phyloP scores from a whole-genome alignment of 225 moss, liverwort and hornwort species.

The Sphagnum tenellum region DNA sequence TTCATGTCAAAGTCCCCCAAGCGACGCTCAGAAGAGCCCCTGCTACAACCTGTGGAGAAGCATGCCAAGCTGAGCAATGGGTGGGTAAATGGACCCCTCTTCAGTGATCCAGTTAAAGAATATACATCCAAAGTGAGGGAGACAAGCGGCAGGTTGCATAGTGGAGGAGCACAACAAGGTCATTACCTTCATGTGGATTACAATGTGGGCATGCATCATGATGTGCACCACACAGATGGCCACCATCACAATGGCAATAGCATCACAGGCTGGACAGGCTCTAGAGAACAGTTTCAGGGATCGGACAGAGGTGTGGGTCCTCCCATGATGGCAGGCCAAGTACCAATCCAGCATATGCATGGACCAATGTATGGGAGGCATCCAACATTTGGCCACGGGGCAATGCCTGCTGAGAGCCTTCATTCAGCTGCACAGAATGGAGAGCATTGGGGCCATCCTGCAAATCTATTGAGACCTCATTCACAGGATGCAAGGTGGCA shows the following conservation, averaged over 20 bases:
- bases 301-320: constrained; percentile 23
- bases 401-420: constrained; percentile 17
- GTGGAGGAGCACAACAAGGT: constrained; percentile 7
- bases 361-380: constrained; percentile 15
- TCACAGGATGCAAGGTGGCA: constrained; percentile 3
- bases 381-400: constrained; percentile 3
- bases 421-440: constrained; percentile 8
- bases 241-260: constrained; percentile 11
- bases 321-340: constrained; percentile 19
- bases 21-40: constrained; percentile 46
- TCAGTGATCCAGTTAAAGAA: constrained; percentile 5
- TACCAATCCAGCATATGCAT: constrained; percentile 10
- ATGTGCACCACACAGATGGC: constrained; percentile 13
- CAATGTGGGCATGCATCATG: constrained; percentile 10
- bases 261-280: too few relatives aligned
- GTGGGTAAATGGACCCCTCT: constrained; percentile 10
- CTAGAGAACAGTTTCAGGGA: constrained; percentile 8
- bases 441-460: not conserved
- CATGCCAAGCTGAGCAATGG: constrained; percentile 15
- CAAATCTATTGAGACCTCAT: constrained; percentile 5
- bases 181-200: constrained; percentile 3
- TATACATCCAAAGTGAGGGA: constrained; percentile 6
- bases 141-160: constrained; percentile 10
- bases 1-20: constrained; percentile 30
- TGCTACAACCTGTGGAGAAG: constrained; percentile 36